Evolutionary conservation across 2,329 filamentous ascomycete species (phyloP).

Genomic region (Colletotrichum tanaceti): DNA sequence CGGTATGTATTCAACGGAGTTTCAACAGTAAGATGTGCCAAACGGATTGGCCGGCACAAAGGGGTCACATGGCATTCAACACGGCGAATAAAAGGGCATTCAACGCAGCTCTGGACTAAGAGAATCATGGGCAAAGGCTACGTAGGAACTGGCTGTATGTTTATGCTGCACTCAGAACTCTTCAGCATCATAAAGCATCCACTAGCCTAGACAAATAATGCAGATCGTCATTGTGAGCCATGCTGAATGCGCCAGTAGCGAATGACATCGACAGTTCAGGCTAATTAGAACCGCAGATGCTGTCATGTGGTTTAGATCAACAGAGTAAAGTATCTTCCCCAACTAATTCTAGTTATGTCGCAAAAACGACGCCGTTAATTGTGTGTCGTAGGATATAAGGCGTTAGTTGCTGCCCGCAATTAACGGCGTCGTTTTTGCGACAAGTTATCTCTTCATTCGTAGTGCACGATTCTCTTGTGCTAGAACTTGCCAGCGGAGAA

Average conservation of each 20-base stretch:
- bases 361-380: no score
- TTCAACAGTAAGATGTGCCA: slow-evolving; percentile 27
- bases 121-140: background rate
- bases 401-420: no score
- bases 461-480: no score
- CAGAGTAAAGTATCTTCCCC: slow-evolving; percentile 5
- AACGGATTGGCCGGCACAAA: background rate
- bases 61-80: slow-evolving; percentile 16
- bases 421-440: no score
- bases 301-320: background rate
- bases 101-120: slow-evolving; percentile 10
- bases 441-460: no score
- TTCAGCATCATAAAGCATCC: background rate
- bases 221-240: background rate
- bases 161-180: background rate
- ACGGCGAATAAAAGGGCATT: slow-evolving; percentile 19
- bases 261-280: background rate
- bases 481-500: no score
- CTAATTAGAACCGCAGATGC: background rate
- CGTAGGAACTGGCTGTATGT: background rate
- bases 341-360: no score
- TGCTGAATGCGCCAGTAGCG: background rate
- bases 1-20: slow-evolving; percentile 19
- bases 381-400: no score
- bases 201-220: background rate